These are phyloP conservation scores for Elsinoe arachidis DNA, from an alignment of 2,329 filamentous ascomycete genomes.

Conservation along the genomic window DNA sequence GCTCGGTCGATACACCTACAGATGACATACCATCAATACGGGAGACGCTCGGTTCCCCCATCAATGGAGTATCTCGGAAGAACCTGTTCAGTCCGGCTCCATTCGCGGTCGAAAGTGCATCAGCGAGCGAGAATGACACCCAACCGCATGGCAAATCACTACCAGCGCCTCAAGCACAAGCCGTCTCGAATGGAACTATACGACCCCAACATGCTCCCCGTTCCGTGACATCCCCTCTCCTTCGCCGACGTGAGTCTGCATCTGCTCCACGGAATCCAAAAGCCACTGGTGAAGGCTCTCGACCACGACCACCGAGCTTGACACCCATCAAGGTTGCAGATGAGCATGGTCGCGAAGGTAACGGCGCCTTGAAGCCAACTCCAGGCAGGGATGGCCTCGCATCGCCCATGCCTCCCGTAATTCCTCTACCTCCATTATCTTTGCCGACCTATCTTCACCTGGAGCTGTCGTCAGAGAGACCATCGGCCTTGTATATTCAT, in stretches of 20 bases:
- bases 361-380: conserved; percentile 24
- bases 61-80: not conserved
- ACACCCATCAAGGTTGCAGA: conserved; percentile 30
- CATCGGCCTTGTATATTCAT: conserved; percentile 56
- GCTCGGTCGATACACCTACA: conserved; percentile 21
- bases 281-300: conserved; percentile 7
- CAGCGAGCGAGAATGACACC: conserved; percentile 4
- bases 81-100: not conserved
- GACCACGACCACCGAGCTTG: conserved; percentile 18
- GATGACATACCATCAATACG: conserved; percentile 9
- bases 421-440: conserved; percentile 54
- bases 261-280: conserved; percentile 14
- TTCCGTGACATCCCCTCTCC: conserved; percentile 30
- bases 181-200: not conserved
- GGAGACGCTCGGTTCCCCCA: conserved; percentile 4
- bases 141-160: not conserved
- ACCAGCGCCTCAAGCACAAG: not conserved
- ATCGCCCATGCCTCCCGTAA: conserved; percentile 42
- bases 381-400: conserved; percentile 26
- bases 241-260: conserved; percentile 28
- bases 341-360: conserved; percentile 15
- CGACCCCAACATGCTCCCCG: conserved; percentile 17
- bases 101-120: not conserved
- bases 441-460: conserved; percentile 58
- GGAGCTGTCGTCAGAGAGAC: conserved; percentile 52